These are phyloP conservation scores for Sclerotinia glacialis DNA, from an alignment of 2,329 filamentous ascomycete species.

Conservation along the genomic window DNA sequence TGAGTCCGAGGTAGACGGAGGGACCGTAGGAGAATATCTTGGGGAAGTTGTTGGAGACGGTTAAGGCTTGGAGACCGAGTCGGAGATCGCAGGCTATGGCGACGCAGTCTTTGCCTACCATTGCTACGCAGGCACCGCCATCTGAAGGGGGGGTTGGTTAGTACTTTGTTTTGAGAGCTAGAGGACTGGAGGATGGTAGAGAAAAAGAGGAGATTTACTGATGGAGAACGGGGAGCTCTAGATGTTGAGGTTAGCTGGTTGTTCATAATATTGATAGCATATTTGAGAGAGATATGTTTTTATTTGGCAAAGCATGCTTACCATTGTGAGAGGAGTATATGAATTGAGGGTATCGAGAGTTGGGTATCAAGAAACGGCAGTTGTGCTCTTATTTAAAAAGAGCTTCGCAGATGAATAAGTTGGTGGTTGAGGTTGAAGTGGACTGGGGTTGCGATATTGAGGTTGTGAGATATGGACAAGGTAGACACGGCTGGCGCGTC, in stretches of 20 bases:
- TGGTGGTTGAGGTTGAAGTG: slow-evolving; percentile 24
- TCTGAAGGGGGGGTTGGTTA: slow-evolving; percentile 44
- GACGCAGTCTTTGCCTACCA: slow-evolving; percentile 99
- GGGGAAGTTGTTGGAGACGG: slow-evolving; percentile 99
- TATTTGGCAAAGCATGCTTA: slow-evolving; percentile 24
- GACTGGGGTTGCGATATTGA: slow-evolving; percentile 5
- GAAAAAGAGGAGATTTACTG: slow-evolving; percentile 55
- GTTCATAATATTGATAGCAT: slow-evolving; percentile 11
- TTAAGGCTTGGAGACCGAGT: slow-evolving; percentile 92
- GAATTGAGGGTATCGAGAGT: slow-evolving; percentile 8
- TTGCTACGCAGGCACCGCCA: slow-evolving; percentile 94
- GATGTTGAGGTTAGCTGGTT: slow-evolving; percentile 38
- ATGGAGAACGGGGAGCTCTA: slow-evolving; percentile 93
- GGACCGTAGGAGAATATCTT: slow-evolving; percentile 95
- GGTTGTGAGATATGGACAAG: slow-evolving; percentile 29
- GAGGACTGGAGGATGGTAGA: slow-evolving; percentile 23
- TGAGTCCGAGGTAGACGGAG: slow-evolving; percentile 91
- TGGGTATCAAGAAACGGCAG: neutral
- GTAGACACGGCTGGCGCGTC: slow-evolving; percentile 40
- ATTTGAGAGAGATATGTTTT: neutral
- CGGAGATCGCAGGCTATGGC: slow-evolving; percentile 99
- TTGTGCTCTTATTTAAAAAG: neutral
- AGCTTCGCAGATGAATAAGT: slow-evolving; percentile 2
- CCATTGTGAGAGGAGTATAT: slow-evolving; percentile 32
- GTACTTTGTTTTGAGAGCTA: slow-evolving; percentile 8